Conservation (phyloP, 768 basidiomycete species). For the Lyophyllum decastes region DNA sequence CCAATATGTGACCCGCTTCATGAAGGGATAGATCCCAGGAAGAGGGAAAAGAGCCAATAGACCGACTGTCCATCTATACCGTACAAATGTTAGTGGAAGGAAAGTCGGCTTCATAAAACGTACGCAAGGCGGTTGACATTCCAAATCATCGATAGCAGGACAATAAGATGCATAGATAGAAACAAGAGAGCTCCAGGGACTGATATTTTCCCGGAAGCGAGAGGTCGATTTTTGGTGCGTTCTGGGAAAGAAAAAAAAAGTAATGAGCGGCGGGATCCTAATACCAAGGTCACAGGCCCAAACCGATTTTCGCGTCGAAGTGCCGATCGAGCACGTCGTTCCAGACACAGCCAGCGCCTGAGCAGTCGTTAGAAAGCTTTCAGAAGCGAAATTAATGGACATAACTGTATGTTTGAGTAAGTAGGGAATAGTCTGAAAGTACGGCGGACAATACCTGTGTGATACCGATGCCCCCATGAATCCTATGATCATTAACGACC, state of each 20-base stretch:
- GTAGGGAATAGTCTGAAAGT: not conserved
- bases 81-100: no score
- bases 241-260: not conserved
- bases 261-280: not conserved
- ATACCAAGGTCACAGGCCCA: not conserved
- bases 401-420: not conserved
- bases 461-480: constrained; percentile 14
- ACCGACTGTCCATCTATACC: no score
- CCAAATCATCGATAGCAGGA: not conserved
- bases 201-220: constrained; percentile 3
- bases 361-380: not conserved
- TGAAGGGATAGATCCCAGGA: constrained; percentile 23
- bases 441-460: constrained; percentile 10
- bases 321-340: constrained; percentile 21
- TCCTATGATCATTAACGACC: constrained; percentile 3
- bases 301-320: constrained; percentile 20
- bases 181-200: constrained; percentile 1
- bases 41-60: constrained; percentile 6
- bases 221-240: constrained; percentile 8
- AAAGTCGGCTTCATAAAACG: not conserved
- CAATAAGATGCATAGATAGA: not conserved
- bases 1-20: constrained; percentile 28
- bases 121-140: not conserved
- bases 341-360: constrained; percentile 20
- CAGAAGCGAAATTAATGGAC: no score